Base-by-base conservation (phyloP, 441 rosid species). In the Codiaeum variegatum region DNA sequence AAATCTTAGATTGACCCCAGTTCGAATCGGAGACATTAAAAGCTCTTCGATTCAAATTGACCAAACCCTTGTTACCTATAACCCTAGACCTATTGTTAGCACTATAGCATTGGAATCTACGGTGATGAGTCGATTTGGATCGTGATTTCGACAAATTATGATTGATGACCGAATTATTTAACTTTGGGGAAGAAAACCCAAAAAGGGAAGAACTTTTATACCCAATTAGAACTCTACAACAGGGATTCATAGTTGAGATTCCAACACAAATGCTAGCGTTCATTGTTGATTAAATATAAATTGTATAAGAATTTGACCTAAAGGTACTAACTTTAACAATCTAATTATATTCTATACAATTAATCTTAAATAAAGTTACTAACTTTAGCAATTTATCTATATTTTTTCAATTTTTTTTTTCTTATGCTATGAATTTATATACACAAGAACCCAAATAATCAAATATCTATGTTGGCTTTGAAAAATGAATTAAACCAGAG, bases 231-330 rank as follows among this genome's bases (percentile, higher is more conserved):
- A 88, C 78, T 83, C 85, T 86, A 83, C 96, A 84, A 77, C 87
- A 88, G 72, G 98, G 98, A 84, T 85, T 94, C 88, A 88, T 82
- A 6, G 87, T 81, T 19, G 90, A 85, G 76, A 90, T 83, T 60
- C 88, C 86, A 71, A 94, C 79, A 80, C 88, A 89, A 61, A 85
- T 80, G 38, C 79, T 60, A 69, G 82, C 78, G 67, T 74, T 94
- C 96, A 92, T 90, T 38, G 63, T 81, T 66, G 38, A 10, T 3
- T 23, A 13, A 13, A 72, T 62, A 0, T 4, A 46, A 31, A 58
- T 49, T 6, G 3, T 40, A n/a, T 0, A 28, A 47, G 16, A 66
- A 26, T 46, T 40, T 23, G 6, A 46, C 42, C 5, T 5, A 67
- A 67, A 31, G 40, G 18, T 31, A 59, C 34, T 40, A 18, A 16